These are phyloP conservation scores for Hymenoscyphus fructigenus DNA, from an alignment of 2,329 filamentous ascomycete species.

Conservation along the genomic window DNA sequence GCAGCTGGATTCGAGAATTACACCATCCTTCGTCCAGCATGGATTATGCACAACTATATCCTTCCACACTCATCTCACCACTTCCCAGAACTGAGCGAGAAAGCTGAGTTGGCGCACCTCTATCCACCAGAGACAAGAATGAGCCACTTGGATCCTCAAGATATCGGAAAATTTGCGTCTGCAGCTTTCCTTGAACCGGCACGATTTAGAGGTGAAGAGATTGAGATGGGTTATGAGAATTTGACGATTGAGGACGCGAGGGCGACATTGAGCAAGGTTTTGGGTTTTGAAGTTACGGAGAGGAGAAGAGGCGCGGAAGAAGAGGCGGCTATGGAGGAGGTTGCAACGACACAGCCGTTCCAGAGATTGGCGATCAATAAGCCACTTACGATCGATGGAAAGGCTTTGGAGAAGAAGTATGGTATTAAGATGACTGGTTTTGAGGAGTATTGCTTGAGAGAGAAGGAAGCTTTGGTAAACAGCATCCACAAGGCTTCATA, in stretches of 20 bases:
- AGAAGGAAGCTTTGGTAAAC: neutral
- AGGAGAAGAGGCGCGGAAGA: slow-evolving; percentile 29
- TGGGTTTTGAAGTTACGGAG: slow-evolving; percentile 33
- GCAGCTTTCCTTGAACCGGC: slow-evolving; percentile 14
- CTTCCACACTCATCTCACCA: slow-evolving; percentile 8
- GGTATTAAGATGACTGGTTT: neutral
- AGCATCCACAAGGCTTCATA: neutral
- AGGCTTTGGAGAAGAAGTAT: neutral
- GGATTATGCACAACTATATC: slow-evolving; percentile 16
- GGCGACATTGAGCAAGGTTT: slow-evolving; percentile 35
- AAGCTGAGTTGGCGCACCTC: slow-evolving; percentile 14
- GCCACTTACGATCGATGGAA: neutral
- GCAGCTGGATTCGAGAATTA: slow-evolving; percentile 16
- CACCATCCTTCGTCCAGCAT: slow-evolving; percentile 19
- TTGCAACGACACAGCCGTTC: neutral
- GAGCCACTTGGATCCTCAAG: slow-evolving; percentile 12
- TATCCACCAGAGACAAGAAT: slow-evolving; percentile 12
- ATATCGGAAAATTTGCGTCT: slow-evolving; percentile 19
- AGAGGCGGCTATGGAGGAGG: slow-evolving; percentile 20
- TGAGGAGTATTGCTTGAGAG: slow-evolving; percentile 2
- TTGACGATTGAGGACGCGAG: slow-evolving; percentile 24
- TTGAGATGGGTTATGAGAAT: slow-evolving; percentile 16
- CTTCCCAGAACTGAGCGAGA: slow-evolving; percentile 17
- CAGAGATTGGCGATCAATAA: slow-evolving; percentile 1
- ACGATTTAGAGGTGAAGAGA: slow-evolving; percentile 19